These are phyloP conservation scores for Auricularia sp. DNA, from an alignment of 768 basidiomycete species.

Conservation along the genomic window DNA sequence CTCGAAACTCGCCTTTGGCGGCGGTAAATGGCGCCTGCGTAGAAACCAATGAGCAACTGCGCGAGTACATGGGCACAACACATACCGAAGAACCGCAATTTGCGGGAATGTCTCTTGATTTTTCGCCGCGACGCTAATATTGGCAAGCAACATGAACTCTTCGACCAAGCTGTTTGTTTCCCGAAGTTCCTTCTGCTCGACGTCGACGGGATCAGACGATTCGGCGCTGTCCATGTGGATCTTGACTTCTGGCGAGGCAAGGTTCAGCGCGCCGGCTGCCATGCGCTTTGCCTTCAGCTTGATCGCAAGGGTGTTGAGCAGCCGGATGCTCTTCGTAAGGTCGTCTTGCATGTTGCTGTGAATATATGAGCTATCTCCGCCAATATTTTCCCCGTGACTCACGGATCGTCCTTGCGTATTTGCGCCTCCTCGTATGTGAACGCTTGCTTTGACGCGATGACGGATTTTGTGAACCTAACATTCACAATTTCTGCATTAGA, in stretches of 20 bases:
- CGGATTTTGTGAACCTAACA: constrained; percentile 88
- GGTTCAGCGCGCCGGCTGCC: constrained; percentile 92
- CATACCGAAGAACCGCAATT: constrained; percentile 81
- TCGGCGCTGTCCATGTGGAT: constrained; percentile 91
- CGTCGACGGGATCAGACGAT: constrained; percentile 90
- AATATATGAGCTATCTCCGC: background rate
- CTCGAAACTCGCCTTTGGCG: constrained; percentile 89
- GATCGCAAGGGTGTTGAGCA: constrained; percentile 77
- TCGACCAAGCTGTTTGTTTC: constrained; percentile 97
- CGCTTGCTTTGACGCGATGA: constrained; percentile 90
- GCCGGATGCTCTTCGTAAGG: constrained; percentile 73
- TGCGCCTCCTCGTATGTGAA: constrained; percentile 98
- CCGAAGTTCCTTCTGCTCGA: constrained; percentile 84
- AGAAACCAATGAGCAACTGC: background rate
- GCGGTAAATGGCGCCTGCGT: constrained; percentile 78
- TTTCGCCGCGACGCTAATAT: constrained; percentile 83
- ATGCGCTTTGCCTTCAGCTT: constrained; percentile 80
- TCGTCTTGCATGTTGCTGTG: constrained; percentile 65
- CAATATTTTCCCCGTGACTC: constrained; percentile 18
- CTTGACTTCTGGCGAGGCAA: constrained; percentile 97
- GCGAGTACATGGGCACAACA: background rate
- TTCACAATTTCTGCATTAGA: constrained; percentile 82
- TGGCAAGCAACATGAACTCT: constrained; percentile 98
- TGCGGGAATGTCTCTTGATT: constrained; percentile 94
- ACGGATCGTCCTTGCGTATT: constrained; percentile 86